Base-by-base conservation (phyloP, 2,329 filamentous ascomycete genomes). In the Cladosporium velox region DNA sequence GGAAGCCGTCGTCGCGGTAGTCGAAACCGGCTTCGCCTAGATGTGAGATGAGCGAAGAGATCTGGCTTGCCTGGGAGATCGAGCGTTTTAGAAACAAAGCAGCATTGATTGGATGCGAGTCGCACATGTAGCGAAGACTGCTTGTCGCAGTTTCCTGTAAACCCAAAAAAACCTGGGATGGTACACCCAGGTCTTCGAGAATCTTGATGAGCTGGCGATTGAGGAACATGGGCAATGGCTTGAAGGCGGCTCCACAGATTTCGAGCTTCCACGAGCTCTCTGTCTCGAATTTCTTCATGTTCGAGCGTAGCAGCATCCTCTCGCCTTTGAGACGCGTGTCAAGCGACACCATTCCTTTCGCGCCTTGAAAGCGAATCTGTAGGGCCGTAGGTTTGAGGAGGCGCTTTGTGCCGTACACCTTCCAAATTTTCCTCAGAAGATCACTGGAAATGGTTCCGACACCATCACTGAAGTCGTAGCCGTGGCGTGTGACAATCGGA, bases 171-270 rank as follows among this genome's bases (percentile, higher is more conserved):
- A 86, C 89, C 0, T 77, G 65, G 1, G 79, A 73, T 0, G 81
- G 74, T 0, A 90, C 87, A 0, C 85, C 84, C 76, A 94, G 87
- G 70, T 96, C 92, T 73, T 96, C 92, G 0, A 96, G 77, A 5
- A 96, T 92, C 75, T 96, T 96, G 78, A 96, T 92, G 67, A 93
- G 82, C 70, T 91, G 91, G 0, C 90, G 87, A 72, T 96, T 96
- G 1, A 96, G 83, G 21, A 88, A 86, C 70, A 93, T 82, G 0
- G 86, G 86, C 7, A 94, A 83, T 0, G 91, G 88, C 60, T 84
- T 87, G 44, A 86, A 87, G 0, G 87, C 88, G 51, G 87, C 84
- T 57, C 90, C 90, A 72, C 90, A 93, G 54, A 93, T 91, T 67
- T 90, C 91, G 1, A 94, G 80, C 60, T 89, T 84, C 4, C 74